These are phyloP conservation scores for Candida peoriensis DNA, from an alignment of 805 yeast species.

Conservation along the genomic window DNA sequence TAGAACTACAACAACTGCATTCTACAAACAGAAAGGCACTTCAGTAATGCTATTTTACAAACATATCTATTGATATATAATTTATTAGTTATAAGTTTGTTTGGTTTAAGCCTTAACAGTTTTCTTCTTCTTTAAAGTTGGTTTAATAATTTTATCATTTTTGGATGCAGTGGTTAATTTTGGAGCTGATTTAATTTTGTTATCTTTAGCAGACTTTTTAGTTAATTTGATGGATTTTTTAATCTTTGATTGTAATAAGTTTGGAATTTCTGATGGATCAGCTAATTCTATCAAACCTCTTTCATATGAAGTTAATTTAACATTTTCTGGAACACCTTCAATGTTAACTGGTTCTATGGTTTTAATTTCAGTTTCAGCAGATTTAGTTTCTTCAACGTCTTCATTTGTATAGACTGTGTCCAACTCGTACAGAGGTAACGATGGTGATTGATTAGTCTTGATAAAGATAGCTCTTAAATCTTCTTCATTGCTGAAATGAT, in stretches of 20 bases:
- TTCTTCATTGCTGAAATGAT: conserved; percentile 37
- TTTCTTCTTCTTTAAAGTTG: conserved; percentile 1
- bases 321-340: conserved; percentile 33
- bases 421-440: conserved; percentile 75
- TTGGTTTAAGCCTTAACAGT: conserved; percentile 1
- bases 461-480: conserved; percentile 54
- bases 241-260: conserved; percentile 55
- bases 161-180: neutral
- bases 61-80: too few species aligned
- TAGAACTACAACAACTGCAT: too few species aligned
- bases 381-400: conserved; percentile 20
- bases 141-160: too few species aligned
- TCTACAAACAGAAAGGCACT: too few species aligned
- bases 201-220: conserved; percentile 13
- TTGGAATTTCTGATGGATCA: conserved; percentile 61
- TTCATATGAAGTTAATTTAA: conserved; percentile 57
- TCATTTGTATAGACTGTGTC: conserved; percentile 40
- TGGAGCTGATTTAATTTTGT: conserved; percentile 3
- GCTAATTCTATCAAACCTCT: conserved; percentile 80
- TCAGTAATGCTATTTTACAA: too few species aligned
- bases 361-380: neutral
- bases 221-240: conserved; percentile 33
- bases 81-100: too few species aligned
- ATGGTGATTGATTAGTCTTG: conserved; percentile 70
- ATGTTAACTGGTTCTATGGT: conserved; percentile 16